phyloP scores from a whole-genome alignment of 176 grass and related monocot species.

The Carex littledalei region DNA sequence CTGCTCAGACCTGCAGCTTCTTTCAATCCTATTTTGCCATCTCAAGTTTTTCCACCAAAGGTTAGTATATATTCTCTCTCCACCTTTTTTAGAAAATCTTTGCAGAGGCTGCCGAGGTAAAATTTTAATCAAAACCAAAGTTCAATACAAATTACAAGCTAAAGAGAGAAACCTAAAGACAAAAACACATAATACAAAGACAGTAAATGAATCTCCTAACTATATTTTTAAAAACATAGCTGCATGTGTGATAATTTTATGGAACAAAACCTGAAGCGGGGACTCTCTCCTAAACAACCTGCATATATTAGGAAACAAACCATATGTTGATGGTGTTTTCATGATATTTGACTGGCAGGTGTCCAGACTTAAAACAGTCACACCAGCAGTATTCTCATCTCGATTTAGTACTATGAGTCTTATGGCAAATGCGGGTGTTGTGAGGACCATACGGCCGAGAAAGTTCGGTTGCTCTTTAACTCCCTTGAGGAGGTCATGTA shows the following conservation, averaged over 20 bases:
- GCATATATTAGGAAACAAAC: background rate
- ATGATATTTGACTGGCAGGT: background rate
- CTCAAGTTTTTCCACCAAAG: slow-evolving; percentile 27
- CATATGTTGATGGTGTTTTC: background rate
- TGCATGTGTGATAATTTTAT: background rate
- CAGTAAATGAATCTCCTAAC: background rate
- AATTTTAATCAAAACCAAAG: background rate
- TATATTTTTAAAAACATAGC: background rate
- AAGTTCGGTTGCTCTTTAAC: background rate
- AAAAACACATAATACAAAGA: background rate
- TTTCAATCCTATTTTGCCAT: slow-evolving; percentile 35
- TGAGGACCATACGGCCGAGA: background rate
- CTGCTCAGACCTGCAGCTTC: slow-evolving; percentile 44
- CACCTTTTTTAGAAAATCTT: background rate
- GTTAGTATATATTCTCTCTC: slow-evolving; percentile 3
- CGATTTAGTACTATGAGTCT: background rate
- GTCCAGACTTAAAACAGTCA: background rate
- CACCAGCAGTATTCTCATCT: background rate
- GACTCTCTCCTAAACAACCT: background rate
- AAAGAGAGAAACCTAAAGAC: background rate
- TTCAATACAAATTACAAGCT: background rate
- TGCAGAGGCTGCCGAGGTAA: background rate
- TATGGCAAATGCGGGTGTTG: background rate
- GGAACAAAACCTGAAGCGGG: too few relatives aligned
- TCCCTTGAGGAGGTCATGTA: background rate